Evolutionary conservation across 768 basidiomycete genomes (phyloP).

Genomic region (Pleurotus sapidus): DNA sequence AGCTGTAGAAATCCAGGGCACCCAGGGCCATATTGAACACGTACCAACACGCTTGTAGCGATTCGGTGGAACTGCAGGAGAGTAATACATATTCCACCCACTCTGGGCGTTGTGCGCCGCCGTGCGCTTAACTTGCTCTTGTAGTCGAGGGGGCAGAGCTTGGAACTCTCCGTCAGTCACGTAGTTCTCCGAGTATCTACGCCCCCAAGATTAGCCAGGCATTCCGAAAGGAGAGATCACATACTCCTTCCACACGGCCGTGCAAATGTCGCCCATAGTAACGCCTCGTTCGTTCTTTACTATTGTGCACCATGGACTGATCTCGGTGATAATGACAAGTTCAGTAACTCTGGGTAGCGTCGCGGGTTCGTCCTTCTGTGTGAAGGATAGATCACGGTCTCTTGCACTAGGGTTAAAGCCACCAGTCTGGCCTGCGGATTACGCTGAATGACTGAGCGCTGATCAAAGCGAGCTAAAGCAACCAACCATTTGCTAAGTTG

Average conservation of each 20-base stretch:
- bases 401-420: constrained; percentile 61
- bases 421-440: constrained; percentile 47
- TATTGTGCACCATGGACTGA: constrained; percentile 78
- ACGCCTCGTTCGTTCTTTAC: constrained; percentile 72
- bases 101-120: constrained; percentile 38
- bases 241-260: constrained; percentile 73
- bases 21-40: constrained; percentile 21
- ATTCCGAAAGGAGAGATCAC: constrained; percentile 21
- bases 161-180: constrained; percentile 67
- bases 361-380: constrained; percentile 59
- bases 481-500: constrained; percentile 63
- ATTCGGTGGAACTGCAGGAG: constrained; percentile 42
- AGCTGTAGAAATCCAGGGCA: background rate
- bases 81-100: constrained; percentile 42
- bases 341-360: constrained; percentile 64
- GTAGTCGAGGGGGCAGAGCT: constrained; percentile 56
- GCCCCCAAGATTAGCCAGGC: background rate
- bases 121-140: constrained; percentile 69
- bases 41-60: constrained; percentile 62
- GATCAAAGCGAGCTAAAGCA: background rate
- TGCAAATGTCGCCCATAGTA: constrained; percentile 73
- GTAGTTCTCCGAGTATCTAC: constrained; percentile 65
- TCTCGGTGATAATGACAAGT: constrained; percentile 53
- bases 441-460: background rate
- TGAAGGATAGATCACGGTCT: constrained; percentile 55